Conservation (phyloP, 83 land plant genomes). For the Isoetes engelmannii region DNA sequence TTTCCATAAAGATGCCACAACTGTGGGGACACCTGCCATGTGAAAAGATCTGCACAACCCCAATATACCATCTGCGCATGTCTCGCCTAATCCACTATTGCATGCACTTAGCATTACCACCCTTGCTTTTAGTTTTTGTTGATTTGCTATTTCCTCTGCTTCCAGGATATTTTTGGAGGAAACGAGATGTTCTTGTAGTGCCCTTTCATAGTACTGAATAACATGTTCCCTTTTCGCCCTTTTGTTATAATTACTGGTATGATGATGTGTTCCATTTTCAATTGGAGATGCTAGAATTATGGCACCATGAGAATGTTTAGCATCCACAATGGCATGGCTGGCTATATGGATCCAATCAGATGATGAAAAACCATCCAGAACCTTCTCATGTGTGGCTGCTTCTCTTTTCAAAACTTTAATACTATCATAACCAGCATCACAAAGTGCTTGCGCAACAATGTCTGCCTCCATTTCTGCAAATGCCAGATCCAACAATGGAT, state of each 20-base stretch:
- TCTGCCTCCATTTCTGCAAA: background rate
- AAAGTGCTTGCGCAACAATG: background rate
- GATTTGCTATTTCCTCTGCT: constrained; percentile 1
- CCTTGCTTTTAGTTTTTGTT: background rate
- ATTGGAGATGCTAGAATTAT: background rate
- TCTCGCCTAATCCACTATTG: background rate
- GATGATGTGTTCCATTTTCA: background rate
- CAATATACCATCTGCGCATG: background rate
- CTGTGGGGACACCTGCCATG: background rate
- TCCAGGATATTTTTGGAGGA: background rate
- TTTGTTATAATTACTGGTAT: background rate
- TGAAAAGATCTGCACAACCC: background rate
- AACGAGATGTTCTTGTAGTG: background rate
- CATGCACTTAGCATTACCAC: background rate
- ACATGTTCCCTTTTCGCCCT: background rate
- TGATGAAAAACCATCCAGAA: background rate
- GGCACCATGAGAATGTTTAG: background rate
- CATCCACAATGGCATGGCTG: background rate
- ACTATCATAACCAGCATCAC: background rate
- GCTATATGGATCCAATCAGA: background rate
- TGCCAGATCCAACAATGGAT: background rate
- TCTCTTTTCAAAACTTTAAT: background rate
- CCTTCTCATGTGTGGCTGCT: background rate
- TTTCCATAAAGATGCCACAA: background rate
- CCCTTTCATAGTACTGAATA: too few relatives aligned